Evolutionary conservation across 257 asterid species (phyloP).

Genomic region (Solanum corneliomulleri): DNA sequence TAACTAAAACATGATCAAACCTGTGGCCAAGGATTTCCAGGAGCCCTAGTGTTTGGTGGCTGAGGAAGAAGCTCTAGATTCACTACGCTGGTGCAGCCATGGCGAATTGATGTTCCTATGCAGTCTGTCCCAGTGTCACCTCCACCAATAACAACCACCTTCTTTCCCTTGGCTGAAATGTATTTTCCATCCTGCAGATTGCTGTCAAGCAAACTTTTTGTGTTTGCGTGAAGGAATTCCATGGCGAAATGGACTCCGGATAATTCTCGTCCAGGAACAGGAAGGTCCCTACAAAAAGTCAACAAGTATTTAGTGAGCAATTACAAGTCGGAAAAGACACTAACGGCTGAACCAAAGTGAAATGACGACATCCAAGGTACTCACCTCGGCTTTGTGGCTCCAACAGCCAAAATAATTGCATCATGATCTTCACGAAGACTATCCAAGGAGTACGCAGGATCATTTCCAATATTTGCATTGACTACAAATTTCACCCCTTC

Average conservation of each 20-base stretch:
- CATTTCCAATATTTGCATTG: conserved; percentile 79
- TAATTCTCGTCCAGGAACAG: conserved; percentile 91
- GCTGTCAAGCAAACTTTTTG: conserved; percentile 91
- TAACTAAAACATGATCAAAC: conserved; percentile 20
- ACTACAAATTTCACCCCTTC: conserved; percentile 90
- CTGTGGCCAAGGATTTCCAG: conserved; percentile 99
- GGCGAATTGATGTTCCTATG: conserved; percentile 91
- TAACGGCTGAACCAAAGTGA: neutral
- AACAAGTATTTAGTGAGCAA: neutral
- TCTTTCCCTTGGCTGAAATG: conserved; percentile 93
- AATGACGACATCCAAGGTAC: neutral
- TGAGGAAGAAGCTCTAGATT: conserved; percentile 92
- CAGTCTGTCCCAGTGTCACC: conserved; percentile 99
- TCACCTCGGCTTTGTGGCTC: conserved; percentile 94
- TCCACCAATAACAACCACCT: conserved; percentile 97
- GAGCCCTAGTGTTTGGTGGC: conserved; percentile 88
- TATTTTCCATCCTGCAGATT: conserved; percentile 76
- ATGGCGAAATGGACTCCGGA: conserved; percentile 96
- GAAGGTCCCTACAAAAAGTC: conserved; percentile 64
- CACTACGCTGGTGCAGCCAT: conserved; percentile 68
- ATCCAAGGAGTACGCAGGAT: conserved; percentile 54
- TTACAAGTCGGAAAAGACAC: neutral
- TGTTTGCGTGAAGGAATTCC: conserved; percentile 97
- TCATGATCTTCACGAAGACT: conserved; percentile 64
- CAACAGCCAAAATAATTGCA: conserved; percentile 89